Conservation (phyloP, 148 eudicot genomes). For the Drosera capensis region DNA sequence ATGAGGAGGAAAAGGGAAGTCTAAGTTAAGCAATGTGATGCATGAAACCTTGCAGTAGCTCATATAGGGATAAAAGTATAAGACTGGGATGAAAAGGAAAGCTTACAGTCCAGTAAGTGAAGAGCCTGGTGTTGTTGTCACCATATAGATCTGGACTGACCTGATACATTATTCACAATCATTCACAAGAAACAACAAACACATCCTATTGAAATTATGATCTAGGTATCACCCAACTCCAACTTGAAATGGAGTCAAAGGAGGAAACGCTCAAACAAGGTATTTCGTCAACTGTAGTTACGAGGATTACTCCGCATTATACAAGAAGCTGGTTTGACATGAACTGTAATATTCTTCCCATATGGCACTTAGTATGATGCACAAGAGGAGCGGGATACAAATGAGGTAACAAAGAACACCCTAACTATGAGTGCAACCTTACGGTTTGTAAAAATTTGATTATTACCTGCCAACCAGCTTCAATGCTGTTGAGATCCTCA, state of each 20-base stretch:
- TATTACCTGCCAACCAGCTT: conserved; percentile 98
- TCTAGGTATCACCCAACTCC: too few relatives aligned
- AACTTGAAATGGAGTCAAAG: too few relatives aligned
- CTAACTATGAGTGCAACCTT: not conserved
- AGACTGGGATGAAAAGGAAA: conserved; percentile 3
- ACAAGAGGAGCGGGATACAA: not conserved
- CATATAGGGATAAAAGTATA: not conserved
- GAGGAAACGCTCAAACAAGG: too few relatives aligned
- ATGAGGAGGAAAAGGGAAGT: not conserved
- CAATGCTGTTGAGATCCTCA: conserved; percentile 95
- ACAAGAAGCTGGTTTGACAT: too few relatives aligned
- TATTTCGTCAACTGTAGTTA: too few relatives aligned
- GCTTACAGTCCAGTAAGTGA: conserved; percentile 99
- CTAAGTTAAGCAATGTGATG: not conserved
- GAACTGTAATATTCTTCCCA: too few relatives aligned
- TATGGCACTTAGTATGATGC: too few relatives aligned
- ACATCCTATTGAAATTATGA: not conserved
- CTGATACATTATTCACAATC: conserved; percentile 18
- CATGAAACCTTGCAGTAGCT: not conserved
- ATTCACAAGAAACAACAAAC: not conserved
- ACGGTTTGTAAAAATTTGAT: not conserved
- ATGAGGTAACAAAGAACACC: not conserved
- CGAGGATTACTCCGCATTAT: too few relatives aligned
- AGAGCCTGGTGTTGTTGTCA: conserved; percentile 91
- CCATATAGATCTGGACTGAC: conserved; percentile 98